Conservation (phyloP, 2,329 filamentous ascomycete genomes). For the Diplodia seriata region DNA sequence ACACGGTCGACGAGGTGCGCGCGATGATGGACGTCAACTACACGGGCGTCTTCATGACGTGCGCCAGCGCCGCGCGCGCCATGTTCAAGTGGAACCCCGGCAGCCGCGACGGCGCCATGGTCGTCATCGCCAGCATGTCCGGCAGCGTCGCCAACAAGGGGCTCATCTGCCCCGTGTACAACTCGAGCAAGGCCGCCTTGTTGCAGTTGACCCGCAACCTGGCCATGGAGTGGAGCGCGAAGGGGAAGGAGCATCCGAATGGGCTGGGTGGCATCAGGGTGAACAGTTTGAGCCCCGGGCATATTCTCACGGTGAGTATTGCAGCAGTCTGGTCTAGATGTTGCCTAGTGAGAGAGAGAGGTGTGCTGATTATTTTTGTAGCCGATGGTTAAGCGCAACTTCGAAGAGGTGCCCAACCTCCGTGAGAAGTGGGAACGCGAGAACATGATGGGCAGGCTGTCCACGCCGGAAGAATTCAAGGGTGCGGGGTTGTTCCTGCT, state of each 20-base stretch:
- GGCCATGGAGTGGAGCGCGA: slow-evolving; percentile 68
- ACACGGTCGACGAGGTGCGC: slow-evolving; percentile 64
- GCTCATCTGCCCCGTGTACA: slow-evolving; percentile 71
- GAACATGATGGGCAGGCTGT: slow-evolving; percentile 72
- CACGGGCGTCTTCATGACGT: slow-evolving; percentile 66
- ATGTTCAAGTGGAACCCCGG: slow-evolving; percentile 63
- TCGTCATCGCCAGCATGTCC: slow-evolving; percentile 67
- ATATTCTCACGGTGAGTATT: slow-evolving; percentile 67
- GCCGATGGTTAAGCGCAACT: slow-evolving; percentile 81
- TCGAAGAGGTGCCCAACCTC: slow-evolving; percentile 72
- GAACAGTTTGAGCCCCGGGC: slow-evolving; percentile 79
- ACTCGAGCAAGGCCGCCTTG: slow-evolving; percentile 76
- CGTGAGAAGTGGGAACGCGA: slow-evolving; percentile 72
- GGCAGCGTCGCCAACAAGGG: slow-evolving; percentile 67
- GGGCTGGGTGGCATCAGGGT: slow-evolving; percentile 74
- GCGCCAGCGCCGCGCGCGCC: slow-evolving; percentile 65
- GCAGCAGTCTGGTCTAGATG: background rate
- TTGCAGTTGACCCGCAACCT: slow-evolving; percentile 73
- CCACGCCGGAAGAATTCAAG: slow-evolving; percentile 46
- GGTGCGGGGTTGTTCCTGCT: slow-evolving; percentile 45
- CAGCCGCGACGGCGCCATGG: slow-evolving; percentile 60
- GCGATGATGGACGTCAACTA: slow-evolving; percentile 66
- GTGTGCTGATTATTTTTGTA: background rate
- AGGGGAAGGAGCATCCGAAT: slow-evolving; percentile 36
- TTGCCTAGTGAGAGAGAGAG: background rate